These are phyloP conservation scores for Maudiozyma bulderi DNA, from an alignment of 805 yeast genomes.

Conservation along the genomic window DNA sequence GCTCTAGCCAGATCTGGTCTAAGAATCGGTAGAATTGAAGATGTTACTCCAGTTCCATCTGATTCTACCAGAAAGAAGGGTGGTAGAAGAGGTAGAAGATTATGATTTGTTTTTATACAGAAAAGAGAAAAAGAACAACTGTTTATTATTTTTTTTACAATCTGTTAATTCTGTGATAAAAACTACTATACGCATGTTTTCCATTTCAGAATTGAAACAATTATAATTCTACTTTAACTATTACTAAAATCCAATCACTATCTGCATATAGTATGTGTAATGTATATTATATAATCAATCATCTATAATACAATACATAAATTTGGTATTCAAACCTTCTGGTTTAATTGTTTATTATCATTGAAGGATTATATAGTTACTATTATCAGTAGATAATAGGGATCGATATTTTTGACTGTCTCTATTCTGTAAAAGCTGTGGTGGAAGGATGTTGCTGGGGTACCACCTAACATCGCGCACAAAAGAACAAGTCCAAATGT, in stretches of 20 bases:
- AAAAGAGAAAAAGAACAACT: background rate
- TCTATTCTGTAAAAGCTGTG: too few species aligned
- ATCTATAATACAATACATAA: background rate
- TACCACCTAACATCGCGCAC: too few species aligned
- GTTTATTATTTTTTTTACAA: background rate
- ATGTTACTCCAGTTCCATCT: slow-evolving; percentile 99
- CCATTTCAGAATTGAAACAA: too few species aligned
- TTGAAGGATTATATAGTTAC: too few species aligned
- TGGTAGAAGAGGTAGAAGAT: slow-evolving; percentile 99
- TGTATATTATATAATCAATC: background rate
- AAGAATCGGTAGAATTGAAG: slow-evolving; percentile 99
- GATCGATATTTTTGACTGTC: too few species aligned
- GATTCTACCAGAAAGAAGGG: slow-evolving; percentile 99
- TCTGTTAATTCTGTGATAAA: background rate
- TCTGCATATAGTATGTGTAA: background rate
- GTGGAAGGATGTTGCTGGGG: too few species aligned
- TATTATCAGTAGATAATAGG: too few species aligned
- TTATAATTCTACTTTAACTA: too few species aligned
- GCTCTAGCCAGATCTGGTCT: slow-evolving; percentile 99
- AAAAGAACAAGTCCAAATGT: too few species aligned
- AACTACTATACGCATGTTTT: background rate
- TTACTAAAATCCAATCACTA: background rate
- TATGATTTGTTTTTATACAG: slow-evolving; percentile 36
- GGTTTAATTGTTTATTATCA: background rate
- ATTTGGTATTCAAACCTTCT: background rate